Evolutionary conservation across 768 basidiomycete genomes (phyloP).

Genomic region (Boletus edulis): DNA sequence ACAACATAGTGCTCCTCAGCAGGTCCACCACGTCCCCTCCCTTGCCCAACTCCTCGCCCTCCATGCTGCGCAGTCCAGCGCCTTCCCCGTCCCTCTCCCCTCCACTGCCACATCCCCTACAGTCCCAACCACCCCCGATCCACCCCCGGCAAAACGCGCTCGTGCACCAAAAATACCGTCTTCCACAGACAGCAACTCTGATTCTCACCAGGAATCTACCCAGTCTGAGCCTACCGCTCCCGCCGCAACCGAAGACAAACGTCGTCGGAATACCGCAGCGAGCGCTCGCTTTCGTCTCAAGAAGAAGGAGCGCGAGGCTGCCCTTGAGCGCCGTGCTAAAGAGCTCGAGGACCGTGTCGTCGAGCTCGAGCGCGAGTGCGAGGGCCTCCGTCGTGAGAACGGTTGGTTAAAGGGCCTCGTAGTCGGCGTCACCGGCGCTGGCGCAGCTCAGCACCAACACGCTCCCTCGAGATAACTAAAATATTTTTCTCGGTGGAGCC

Average conservation of each 20-base stretch:
- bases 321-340: constrained; percentile 80
- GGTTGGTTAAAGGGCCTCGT: constrained; percentile 91
- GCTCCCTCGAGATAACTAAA: constrained; percentile 15
- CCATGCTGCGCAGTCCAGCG: constrained; percentile 40
- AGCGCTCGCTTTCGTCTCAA: constrained; percentile 92
- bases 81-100: constrained; percentile 19
- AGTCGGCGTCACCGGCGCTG: constrained; percentile 80
- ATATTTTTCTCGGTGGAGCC: background rate
- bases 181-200: constrained; percentile 16
- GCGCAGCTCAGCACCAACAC: constrained; percentile 34
- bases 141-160: constrained; percentile 45
- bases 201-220: constrained; percentile 26
- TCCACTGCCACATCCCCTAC: constrained; percentile 15
- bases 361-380: constrained; percentile 90
- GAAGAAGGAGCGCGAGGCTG: constrained; percentile 94
- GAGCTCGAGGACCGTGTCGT: constrained; percentile 77
- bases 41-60: constrained; percentile 70
- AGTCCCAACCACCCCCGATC: constrained; percentile 12
- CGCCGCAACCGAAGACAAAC: constrained; percentile 79
- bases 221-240: constrained; percentile 19
- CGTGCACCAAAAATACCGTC: constrained; percentile 54
- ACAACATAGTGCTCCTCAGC: constrained; percentile 26
- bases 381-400: constrained; percentile 83
- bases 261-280: constrained; percentile 90
- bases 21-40: constrained; percentile 42